These are phyloP conservation scores for Odonthalia washingtoniensis DNA, from an alignment of 31 red algal species.

Conservation along the genomic window DNA sequence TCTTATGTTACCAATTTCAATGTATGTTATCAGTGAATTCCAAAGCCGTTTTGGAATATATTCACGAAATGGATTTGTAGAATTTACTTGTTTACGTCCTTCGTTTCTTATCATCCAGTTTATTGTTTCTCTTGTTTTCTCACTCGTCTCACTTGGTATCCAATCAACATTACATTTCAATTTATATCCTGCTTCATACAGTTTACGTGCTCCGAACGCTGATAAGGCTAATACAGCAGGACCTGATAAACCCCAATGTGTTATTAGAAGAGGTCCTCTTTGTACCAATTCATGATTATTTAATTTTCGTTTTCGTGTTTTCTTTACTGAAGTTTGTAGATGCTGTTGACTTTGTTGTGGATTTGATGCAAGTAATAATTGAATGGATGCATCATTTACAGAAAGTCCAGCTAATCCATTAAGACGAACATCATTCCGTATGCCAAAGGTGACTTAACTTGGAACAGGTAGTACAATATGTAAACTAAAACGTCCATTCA, in stretches of 20 bases:
- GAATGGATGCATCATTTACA: conserved; percentile 36
- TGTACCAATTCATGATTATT: conserved; percentile 36
- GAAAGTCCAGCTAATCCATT: conserved; percentile 77
- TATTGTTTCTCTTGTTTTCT: conserved; percentile 34
- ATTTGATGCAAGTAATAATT: background rate
- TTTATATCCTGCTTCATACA: conserved; percentile 66
- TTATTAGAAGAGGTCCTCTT: conserved; percentile 88
- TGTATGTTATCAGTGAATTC: conserved; percentile 10
- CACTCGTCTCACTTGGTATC: conserved; percentile 35
- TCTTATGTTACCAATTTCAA: background rate
- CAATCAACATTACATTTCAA: conserved; percentile 68
- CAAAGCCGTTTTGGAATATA: conserved; percentile 67
- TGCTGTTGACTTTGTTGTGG: background rate
- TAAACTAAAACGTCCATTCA: conserved; percentile 58
- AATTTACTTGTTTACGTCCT: conserved; percentile 39
- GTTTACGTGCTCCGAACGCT: conserved; percentile 80
- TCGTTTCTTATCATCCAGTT: background rate
- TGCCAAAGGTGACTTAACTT: conserved; percentile 85
- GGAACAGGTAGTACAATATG: conserved; percentile 69
- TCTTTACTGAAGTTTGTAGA: conserved; percentile 4
- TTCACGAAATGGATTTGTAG: conserved; percentile 47
- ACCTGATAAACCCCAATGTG: conserved; percentile 91
- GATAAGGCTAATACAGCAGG: conserved; percentile 87
- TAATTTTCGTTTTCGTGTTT: conserved; percentile 2
- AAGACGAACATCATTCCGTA: too few species aligned